Evolutionary conservation across 306 rosid genomes (phyloP).

Genomic region (Vigna reflexopilosa): DNA sequence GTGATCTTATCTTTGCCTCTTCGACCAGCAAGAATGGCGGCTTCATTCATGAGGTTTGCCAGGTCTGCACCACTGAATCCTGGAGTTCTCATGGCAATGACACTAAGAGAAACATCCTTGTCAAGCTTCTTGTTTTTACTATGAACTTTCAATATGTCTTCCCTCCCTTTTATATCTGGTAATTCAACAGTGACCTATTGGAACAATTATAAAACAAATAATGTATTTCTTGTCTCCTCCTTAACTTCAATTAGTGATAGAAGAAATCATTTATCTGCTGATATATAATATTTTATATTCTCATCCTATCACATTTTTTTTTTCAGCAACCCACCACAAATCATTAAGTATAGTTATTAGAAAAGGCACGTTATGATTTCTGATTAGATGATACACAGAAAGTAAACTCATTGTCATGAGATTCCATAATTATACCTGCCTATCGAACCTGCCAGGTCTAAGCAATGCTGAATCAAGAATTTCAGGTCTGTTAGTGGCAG

Average conservation of each 20-base stretch:
- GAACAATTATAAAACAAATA: neutral
- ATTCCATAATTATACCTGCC: slow-evolving; percentile 56
- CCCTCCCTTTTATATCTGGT: slow-evolving; percentile 80
- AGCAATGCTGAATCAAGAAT: slow-evolving; percentile 83
- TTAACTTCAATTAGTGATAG: too few species aligned
- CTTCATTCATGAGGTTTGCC: slow-evolving; percentile 85
- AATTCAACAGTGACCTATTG: slow-evolving; percentile 70
- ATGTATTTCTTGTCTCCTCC: too few species aligned
- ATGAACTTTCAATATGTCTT: slow-evolving; percentile 79
- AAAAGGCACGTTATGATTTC: neutral
- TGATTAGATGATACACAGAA: neutral
- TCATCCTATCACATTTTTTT: too few species aligned
- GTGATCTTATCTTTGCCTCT: slow-evolving; percentile 66
- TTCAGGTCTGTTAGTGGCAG: slow-evolving; percentile 81
- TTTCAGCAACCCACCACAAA: too few species aligned
- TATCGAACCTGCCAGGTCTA: slow-evolving; percentile 82
- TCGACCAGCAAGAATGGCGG: slow-evolving; percentile 85
- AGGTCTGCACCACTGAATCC: slow-evolving; percentile 85
- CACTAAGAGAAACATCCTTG: slow-evolving; percentile 59
- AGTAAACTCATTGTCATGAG: neutral
- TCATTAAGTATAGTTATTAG: too few species aligned
- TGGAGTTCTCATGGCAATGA: slow-evolving; percentile 73
- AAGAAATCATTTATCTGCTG: too few species aligned
- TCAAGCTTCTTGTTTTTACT: slow-evolving; percentile 76
- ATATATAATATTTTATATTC: too few species aligned